Evolutionary conservation across 805 yeast genomes (phyloP), one percentile per base, ranked within the genome.

Genomic region (Lipomyces sp.): DNA sequence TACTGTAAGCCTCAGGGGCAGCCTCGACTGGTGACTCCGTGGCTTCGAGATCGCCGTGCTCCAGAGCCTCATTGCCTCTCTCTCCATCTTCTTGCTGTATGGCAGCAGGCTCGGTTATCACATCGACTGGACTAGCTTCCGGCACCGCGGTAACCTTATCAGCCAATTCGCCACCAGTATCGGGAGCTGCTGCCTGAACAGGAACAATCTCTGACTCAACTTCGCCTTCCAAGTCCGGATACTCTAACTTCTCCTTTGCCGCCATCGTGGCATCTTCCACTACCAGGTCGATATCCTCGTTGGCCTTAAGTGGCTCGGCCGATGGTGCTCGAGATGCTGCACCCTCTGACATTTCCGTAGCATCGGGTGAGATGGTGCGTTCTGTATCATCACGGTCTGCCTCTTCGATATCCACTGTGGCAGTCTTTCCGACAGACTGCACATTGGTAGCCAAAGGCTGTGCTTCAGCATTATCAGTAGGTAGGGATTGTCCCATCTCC

Each of bases 331-430:
- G 32, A 10, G 54, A 51, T 6, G 34, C 54, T 29, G 29, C 59
- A 8, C 33, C 15, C 15, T 42, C 60, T 13, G 58, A 29, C n/a
- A 29, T 8, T 48, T 42, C 57, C 6, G 37, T 24, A 15, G 30
- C 59, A 35, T 62, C 64, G 13, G 62, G 64, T 7, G 62, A 59
- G 18, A 59, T 50, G 13, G 60, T 57, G 4, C 64, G 48, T 37
- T 62, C 64, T 11, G 53, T 29, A 34, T 60, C 64, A 59, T 58
- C 56, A 30, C 62, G 53, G 11, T 42, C 59, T 24, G n/a, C 34
- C 6, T 18, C 29, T 15, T 24, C 59, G 51, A 29, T 15, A 35
- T 15, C 59, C 51, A 42, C 35, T 5, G n/a, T 15, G 48, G 5
- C 24, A 42, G 18, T 42, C 29, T 8, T 34, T 57, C 39, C 50